Base-by-base conservation (phyloP, 2,329 filamentous ascomycete species). In the Penicillium janthinellum region DNA sequence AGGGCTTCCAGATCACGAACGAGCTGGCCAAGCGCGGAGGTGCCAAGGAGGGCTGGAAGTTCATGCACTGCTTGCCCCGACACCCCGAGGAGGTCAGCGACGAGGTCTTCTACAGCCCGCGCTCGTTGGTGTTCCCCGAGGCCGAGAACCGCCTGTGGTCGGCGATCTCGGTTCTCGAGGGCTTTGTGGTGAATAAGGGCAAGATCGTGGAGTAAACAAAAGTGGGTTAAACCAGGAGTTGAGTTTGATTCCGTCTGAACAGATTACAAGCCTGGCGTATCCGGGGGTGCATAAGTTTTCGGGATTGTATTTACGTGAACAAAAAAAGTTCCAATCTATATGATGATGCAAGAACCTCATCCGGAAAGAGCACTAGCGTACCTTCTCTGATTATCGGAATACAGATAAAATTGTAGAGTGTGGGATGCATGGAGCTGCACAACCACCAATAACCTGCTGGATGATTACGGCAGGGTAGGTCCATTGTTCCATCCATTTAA, bases 41-140 rank as follows among this genome's bases (percentile, higher is more conserved):
- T 20, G 95, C 95, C 44, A 96, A 95, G 75, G 83, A 89, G 14
- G 85, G 85, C 64, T 99, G 95, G 95, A 92, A 91, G 77, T 99
- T 99, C 76, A 97, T 99, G 95, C 95, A 99, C 81, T 99, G 95
- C 75, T 79, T 99, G 60, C 95, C 95, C 14, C 86, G 95, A 63
- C 93, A 99, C 73, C 86, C 86, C 0, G 94, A 99, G 76, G 95
- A 99, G 79, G 95, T 99, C 37, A 87, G 85, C 59, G 94, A 99
- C 71, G 92, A 95, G 72, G 93, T 99, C 1, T 98, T 99, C 73
- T 97, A 98, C 77, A 88, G 91, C 50, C 83, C 86, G 0, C 85
- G 89, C 70, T 96, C 91, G 41, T 81, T 99, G 28, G 95, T 98
- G 4, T 99, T 97, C 79, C 87, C 86, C 1, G 95, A 99, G 78